phyloP scores from a whole-genome alignment of 1,139 yeast species.

The Taphrina communis region DNA sequence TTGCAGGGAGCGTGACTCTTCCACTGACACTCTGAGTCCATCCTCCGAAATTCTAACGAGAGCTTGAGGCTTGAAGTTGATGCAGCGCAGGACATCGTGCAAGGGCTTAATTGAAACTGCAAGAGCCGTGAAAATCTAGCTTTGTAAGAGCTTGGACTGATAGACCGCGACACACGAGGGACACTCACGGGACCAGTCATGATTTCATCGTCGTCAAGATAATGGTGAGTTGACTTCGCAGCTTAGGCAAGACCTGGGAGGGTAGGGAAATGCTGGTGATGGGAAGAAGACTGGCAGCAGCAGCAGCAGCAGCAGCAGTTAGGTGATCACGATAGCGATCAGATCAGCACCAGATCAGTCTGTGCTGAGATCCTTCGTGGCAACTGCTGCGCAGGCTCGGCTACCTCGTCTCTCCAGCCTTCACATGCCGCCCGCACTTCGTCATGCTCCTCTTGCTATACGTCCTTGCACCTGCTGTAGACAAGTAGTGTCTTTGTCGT shows the following conservation, averaged over 20 bases:
- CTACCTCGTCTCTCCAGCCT: background rate
- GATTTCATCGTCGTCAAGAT: too few species aligned
- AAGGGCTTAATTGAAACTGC: slow-evolving; percentile 40
- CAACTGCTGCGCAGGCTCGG: background rate
- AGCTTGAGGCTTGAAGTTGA: slow-evolving; percentile 44
- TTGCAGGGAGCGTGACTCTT: slow-evolving; percentile 44
- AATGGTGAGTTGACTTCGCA: too few species aligned
- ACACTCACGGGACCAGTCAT: too few species aligned
- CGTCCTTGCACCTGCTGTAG: too few species aligned
- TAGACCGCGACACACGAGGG: background rate
- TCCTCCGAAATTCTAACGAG: slow-evolving; percentile 43
- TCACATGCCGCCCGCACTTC: background rate
- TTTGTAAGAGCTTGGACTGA: background rate
- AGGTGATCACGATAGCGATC: too few species aligned
- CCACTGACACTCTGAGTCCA: slow-evolving; percentile 46
- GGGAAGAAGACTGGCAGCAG: too few species aligned
- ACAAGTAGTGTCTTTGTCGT: too few species aligned
- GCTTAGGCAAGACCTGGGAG: too few species aligned
- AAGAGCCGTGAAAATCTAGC: slow-evolving; percentile 34
- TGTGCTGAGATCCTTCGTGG: background rate
- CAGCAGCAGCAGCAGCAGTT: too few species aligned
- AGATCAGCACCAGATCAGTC: too few species aligned
- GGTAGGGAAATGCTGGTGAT: too few species aligned
- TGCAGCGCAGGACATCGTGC: slow-evolving; percentile 36
- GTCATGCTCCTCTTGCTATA: background rate